Percentiles rank a stretch among this genome's conserved stretches.
Evolutionary conservation across 2,329 filamentous ascomycete genomes (phyloP).

Genomic region (Phoma herbarum): DNA sequence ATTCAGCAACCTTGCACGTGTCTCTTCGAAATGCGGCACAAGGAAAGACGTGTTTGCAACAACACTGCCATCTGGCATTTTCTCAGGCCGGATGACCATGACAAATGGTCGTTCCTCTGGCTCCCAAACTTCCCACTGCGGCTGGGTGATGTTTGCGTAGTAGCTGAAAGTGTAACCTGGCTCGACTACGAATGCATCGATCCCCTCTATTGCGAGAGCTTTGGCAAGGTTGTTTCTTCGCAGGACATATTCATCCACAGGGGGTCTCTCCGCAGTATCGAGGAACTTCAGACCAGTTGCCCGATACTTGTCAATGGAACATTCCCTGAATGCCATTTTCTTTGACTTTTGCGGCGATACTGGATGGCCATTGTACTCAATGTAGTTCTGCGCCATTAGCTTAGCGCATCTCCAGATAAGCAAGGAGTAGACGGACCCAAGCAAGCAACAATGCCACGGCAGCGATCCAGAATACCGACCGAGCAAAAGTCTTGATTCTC

Average conservation of each 20-base stretch:
- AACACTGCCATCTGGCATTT: conserved; percentile 52
- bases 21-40: conserved; percentile 68
- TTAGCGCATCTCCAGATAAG: neutral
- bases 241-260: conserved; percentile 61
- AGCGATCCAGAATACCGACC: conserved; percentile 14
- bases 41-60: conserved; percentile 67
- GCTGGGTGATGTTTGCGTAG: conserved; percentile 69
- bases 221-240: conserved; percentile 65
- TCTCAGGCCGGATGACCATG: conserved; percentile 65
- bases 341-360: conserved; percentile 8
- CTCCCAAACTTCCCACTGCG: conserved; percentile 71
- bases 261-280: conserved; percentile 58
- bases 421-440: conserved; percentile 10
- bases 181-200: conserved; percentile 69
- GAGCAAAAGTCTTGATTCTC: neutral
- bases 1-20: conserved; percentile 65
- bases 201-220: conserved; percentile 60
- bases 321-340: conserved; percentile 53
- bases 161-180: conserved; percentile 72
- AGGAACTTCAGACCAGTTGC: conserved; percentile 62
- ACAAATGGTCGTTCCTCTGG: conserved; percentile 70
- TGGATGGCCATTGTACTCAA: neutral
- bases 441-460: conserved; percentile 8
- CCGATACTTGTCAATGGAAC: conserved; percentile 62
- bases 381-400: conserved; percentile 10